Conservation (phyloP, 495 filamentous ascomycete species). For the Neurospora pannonica region DNA sequence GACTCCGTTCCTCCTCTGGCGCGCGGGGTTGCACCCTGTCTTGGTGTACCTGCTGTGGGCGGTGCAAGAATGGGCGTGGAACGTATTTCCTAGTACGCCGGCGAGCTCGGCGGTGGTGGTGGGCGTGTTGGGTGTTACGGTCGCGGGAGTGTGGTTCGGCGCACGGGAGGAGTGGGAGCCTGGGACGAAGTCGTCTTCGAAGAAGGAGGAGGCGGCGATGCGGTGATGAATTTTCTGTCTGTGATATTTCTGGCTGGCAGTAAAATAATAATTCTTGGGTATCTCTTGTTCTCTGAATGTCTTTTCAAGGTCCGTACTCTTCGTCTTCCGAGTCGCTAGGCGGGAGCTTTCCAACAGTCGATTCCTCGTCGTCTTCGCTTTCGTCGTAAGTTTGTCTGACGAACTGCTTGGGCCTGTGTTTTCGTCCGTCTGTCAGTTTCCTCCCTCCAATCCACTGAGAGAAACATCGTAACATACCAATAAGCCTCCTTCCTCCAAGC, state of each 20-base stretch:
- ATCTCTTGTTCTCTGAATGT: background rate
- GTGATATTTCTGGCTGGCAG: background rate
- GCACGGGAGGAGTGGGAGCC: slow-evolving; percentile 34
- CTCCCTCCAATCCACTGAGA: background rate
- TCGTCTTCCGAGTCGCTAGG: slow-evolving; percentile 59
- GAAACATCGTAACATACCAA: slow-evolving; percentile 48
- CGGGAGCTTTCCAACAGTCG: slow-evolving; percentile 73
- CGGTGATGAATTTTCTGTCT: slow-evolving; percentile 3
- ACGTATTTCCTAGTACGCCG: slow-evolving; percentile 85
- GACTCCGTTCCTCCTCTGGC: slow-evolving; percentile 86
- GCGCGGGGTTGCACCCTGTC: slow-evolving; percentile 61
- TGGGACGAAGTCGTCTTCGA: slow-evolving; percentile 1
- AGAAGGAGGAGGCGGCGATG: slow-evolving; percentile 14
- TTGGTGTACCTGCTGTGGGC: slow-evolving; percentile 67
- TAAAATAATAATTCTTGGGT: background rate
- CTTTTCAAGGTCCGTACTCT: slow-evolving; percentile 25
- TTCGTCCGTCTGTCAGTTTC: slow-evolving; percentile 9
- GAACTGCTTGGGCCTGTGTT: slow-evolving; percentile 72
- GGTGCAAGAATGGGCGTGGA: slow-evolving; percentile 93
- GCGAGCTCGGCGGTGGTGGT: slow-evolving; percentile 72
- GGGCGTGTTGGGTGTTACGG: slow-evolving; percentile 53
- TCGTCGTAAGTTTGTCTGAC: slow-evolving; percentile 49
- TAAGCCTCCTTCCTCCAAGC: slow-evolving; percentile 83
- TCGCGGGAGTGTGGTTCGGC: slow-evolving; percentile 55
- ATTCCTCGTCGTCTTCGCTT: slow-evolving; percentile 60